Evolutionary conservation across 306 rosid species (phyloP).

Genomic region (Styphnolobium japonicum): DNA sequence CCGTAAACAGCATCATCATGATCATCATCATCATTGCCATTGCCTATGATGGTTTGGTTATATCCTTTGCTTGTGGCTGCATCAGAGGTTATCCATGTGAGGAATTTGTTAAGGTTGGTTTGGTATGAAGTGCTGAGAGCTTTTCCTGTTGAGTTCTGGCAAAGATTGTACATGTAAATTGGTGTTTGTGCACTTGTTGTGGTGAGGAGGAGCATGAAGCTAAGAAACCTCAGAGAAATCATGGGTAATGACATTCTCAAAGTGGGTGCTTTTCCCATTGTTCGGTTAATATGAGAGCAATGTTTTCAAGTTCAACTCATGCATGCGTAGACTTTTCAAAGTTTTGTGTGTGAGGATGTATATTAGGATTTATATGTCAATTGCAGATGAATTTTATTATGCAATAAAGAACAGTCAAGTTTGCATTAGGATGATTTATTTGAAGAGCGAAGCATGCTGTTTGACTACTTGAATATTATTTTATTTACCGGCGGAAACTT

Average conservation of each 20-base stretch:
- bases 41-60: background rate
- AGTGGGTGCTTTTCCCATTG: too few relatives aligned
- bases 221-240: background rate
- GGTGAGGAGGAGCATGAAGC: background rate
- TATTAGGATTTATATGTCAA: too few relatives aligned
- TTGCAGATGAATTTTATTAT: too few relatives aligned
- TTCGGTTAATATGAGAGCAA: too few relatives aligned
- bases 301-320: too few relatives aligned
- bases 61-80: background rate
- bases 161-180: background rate
- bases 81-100: background rate
- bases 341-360: too few relatives aligned
- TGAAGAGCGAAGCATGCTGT: too few relatives aligned
- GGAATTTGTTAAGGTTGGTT: background rate
- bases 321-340: too few relatives aligned
- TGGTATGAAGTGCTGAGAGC: background rate
- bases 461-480: too few relatives aligned
- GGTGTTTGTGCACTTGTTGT: slow-evolving; percentile 10
- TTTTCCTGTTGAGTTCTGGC: background rate
- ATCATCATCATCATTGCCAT: background rate
- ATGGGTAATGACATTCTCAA: background rate
- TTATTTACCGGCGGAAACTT: too few relatives aligned
- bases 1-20: background rate
- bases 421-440: too few relatives aligned
- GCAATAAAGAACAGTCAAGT: too few relatives aligned